A percentile compares a stretch with the other conserved stretches of the same genome.
Conservation (phyloP, 768 basidiomycete species). For the Tylopilus rubrobrunneus region DNA sequence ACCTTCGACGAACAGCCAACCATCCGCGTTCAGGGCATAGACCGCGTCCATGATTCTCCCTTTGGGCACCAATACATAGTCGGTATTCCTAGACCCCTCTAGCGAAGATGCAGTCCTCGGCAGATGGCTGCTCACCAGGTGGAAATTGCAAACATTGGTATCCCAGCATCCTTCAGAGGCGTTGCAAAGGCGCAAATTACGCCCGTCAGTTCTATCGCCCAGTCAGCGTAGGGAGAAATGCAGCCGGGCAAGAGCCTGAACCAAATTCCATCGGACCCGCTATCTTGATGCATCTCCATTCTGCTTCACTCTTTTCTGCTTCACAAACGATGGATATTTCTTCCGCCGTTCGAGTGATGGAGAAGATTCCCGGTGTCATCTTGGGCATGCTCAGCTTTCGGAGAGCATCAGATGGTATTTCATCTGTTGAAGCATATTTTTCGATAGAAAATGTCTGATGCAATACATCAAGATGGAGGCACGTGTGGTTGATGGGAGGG, state of each 20-base stretch:
- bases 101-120: neutral
- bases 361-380: slow-evolving; percentile 40
- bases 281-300: slow-evolving; percentile 61
- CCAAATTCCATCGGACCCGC: slow-evolving; percentile 66
- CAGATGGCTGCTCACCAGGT: slow-evolving; percentile 47
- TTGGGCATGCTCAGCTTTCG: slow-evolving; percentile 28
- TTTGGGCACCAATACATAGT: slow-evolving; percentile 55
- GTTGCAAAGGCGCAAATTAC: slow-evolving; percentile 51
- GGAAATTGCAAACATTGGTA: slow-evolving; percentile 58
- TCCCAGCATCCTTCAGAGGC: slow-evolving; percentile 47
- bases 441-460: slow-evolving; percentile 43
- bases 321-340: slow-evolving; percentile 61
- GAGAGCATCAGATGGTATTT: slow-evolving; percentile 28
- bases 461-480: slow-evolving; percentile 46
- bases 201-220: slow-evolving; percentile 47
- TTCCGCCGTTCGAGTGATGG: slow-evolving; percentile 55
- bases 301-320: slow-evolving; percentile 35
- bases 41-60: slow-evolving; percentile 41
- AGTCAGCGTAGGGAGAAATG: neutral
- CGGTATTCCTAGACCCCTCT: slow-evolving; percentile 52
- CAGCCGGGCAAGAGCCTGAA: slow-evolving; percentile 18
- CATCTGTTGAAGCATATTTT: slow-evolving; percentile 32
- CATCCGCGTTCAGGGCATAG: slow-evolving; percentile 42
- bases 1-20: slow-evolving; percentile 39
- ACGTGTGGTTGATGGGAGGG: slow-evolving; percentile 43